A percentile compares a stretch with the other conserved stretches of the same genome.
Conservation (phyloP, 78 protist species). For the Cyanophora paradoxa region DNA sequence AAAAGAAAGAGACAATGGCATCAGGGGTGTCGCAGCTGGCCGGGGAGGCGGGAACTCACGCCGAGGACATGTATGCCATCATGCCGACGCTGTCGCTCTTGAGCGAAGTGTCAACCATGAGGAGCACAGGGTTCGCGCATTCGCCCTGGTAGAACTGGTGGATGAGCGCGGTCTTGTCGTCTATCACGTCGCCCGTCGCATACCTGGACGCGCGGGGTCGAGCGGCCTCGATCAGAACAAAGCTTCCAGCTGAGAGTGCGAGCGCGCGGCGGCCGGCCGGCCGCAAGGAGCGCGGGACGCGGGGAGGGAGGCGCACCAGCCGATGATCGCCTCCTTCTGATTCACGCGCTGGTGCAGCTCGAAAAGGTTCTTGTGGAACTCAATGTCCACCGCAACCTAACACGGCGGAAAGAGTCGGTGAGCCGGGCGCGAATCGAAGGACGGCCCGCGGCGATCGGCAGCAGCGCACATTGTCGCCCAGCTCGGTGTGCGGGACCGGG, state of each 20-base stretch:
- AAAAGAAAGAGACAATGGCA: too few species aligned
- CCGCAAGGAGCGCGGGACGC: too few species aligned
- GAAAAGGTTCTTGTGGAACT: conserved; percentile 18
- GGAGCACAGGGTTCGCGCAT: neutral
- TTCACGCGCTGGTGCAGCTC: conserved; percentile 15
- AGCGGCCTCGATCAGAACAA: too few species aligned
- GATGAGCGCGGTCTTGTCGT: conserved; percentile 1
- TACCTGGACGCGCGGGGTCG: too few species aligned
- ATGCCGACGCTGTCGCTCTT: conserved; percentile 1
- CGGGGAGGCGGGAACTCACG: too few species aligned
- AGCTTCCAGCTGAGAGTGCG: conserved; percentile 4
- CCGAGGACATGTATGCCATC: conserved; percentile 2
- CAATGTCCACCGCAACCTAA: conserved; percentile 34
- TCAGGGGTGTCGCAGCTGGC: too few species aligned
- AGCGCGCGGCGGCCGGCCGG: too few species aligned
- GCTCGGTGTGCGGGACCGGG: conserved; percentile 39
- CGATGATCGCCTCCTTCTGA: conserved; percentile 29
- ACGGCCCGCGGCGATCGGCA: neutral
- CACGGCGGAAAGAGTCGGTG: neutral
- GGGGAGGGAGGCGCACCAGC: too few species aligned
- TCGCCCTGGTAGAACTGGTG: conserved; percentile 36
- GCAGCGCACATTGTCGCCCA: conserved; percentile 6
- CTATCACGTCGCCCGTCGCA: conserved; percentile 27
- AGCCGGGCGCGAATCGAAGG: neutral
- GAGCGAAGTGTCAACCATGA: conserved; percentile 8